A percentile compares a stretch with the other conserved stretches of the same genome.
Conservation (phyloP, 1,284 basidiomycete genomes). For the Leccinum pachyderme region DNA sequence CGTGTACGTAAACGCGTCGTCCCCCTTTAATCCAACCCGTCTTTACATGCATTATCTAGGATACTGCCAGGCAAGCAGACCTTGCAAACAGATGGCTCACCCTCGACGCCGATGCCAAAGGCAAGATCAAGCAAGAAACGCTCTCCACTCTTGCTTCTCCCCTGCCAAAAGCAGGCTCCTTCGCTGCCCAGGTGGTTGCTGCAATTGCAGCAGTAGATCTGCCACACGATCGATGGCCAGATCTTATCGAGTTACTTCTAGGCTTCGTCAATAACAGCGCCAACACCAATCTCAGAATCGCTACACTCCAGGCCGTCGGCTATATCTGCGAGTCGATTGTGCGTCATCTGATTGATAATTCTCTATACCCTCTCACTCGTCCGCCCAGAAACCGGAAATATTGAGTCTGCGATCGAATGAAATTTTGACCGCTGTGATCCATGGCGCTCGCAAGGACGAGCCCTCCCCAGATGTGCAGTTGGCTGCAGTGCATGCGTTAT, state of each 20-base stretch:
- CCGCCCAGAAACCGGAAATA: conserved; percentile 81
- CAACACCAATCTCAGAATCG: conserved; percentile 81
- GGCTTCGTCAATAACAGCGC: conserved; percentile 81
- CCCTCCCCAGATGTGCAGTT: conserved; percentile 90
- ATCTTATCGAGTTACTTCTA: conserved; percentile 86
- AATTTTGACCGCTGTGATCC: conserved; percentile 97
- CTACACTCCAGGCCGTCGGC: conserved; percentile 93
- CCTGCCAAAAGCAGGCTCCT: conserved; percentile 73
- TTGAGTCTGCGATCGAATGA: conserved; percentile 91
- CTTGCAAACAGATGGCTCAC: conserved; percentile 81
- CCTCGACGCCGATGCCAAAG: conserved; percentile 66
- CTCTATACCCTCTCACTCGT: conserved; percentile 13
- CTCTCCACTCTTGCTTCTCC: conserved; percentile 82
- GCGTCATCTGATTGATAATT: conserved; percentile 37
- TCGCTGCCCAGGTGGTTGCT: conserved; percentile 91
- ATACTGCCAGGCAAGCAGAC: conserved; percentile 73
- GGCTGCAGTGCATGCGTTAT: conserved; percentile 92
- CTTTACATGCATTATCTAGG: conserved; percentile 46
- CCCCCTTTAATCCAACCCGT: conserved; percentile 1
- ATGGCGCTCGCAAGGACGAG: conserved; percentile 97
- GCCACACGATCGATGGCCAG: conserved; percentile 84
- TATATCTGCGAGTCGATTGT: conserved; percentile 97
- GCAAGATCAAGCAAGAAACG: conserved; percentile 86
- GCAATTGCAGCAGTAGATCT: conserved; percentile 94
- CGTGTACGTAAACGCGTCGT: conserved; percentile 59